These are phyloP conservation scores for Botrytis porri DNA, from an alignment of 2,329 filamentous ascomycete genomes.

Conservation along the genomic window DNA sequence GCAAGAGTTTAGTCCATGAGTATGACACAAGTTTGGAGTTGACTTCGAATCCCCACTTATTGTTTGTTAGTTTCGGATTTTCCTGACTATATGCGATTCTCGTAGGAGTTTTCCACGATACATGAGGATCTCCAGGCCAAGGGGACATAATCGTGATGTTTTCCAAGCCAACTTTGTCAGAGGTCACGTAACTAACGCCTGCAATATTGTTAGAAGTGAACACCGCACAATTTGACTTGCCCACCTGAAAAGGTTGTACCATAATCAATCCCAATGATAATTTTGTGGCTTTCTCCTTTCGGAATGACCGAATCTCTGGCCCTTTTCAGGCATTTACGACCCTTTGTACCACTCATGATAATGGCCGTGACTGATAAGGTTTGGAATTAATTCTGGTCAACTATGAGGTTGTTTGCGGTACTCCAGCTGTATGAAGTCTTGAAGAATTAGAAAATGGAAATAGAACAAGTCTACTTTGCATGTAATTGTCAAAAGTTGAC, in stretches of 20 bases:
- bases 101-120: conserved; percentile 27
- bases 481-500: no score
- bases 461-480: no score
- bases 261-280: conserved; percentile 34
- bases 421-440: no score
- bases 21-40: conserved; percentile 27
- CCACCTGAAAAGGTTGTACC: conserved; percentile 33
- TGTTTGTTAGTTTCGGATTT: conserved; percentile 18
- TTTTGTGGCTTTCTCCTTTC: conserved; percentile 22
- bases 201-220: no score
- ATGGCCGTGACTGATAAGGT: neutral
- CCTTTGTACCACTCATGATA: neutral
- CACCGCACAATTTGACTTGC: neutral
- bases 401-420: no score
- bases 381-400: neutral
- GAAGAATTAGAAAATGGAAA: no score
- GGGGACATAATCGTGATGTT: conserved; percentile 26
- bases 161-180: conserved; percentile 24
- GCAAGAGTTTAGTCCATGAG: conserved; percentile 34
- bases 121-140: conserved; percentile 27
- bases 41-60: conserved; percentile 34
- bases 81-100: conserved; percentile 29
- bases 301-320: neutral
- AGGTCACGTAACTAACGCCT: conserved; percentile 26
- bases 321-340: neutral